phyloP scores from a whole-genome alignment of 2,329 filamentous ascomycete species.

The Paecilomyces sp. region DNA sequence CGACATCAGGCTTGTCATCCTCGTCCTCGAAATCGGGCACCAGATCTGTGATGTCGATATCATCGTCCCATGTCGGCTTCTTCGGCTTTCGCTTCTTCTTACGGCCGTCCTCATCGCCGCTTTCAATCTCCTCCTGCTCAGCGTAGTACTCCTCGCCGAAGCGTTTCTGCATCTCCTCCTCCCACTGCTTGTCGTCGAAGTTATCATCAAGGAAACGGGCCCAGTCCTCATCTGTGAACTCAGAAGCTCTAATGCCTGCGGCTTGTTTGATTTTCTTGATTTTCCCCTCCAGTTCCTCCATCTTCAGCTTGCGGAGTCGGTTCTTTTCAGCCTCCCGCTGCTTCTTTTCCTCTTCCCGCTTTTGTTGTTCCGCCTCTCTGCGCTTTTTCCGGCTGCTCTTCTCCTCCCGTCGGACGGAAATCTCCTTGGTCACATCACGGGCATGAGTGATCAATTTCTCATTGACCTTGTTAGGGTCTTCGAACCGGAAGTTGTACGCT shows the following conservation, averaged over 20 bases:
- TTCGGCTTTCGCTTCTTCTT: conserved; percentile 61
- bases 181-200: conserved; percentile 87
- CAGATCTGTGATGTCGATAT: conserved; percentile 93
- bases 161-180: conserved; percentile 76
- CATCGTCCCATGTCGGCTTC: conserved; percentile 91
- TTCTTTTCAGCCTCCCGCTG: conserved; percentile 74
- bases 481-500: conserved; percentile 93
- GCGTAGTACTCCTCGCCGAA: conserved; percentile 93
- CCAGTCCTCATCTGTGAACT: conserved; percentile 72
- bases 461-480: conserved; percentile 82
- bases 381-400: conserved; percentile 67
- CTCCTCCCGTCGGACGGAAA: conserved; percentile 81
- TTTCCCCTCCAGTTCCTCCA: conserved; percentile 84
- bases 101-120: conserved; percentile 31
- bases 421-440: conserved; percentile 72
- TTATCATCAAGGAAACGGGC: conserved; percentile 74
- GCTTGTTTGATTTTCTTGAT: conserved; percentile 82
- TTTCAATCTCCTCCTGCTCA: conserved; percentile 50
- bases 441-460: conserved; percentile 83
- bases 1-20: conserved; percentile 49
- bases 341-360: conserved; percentile 70
- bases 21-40: conserved; percentile 73
- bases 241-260: conserved; percentile 66
- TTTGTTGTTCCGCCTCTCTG: conserved; percentile 69
- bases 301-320: conserved; percentile 75